Percentiles rank a stretch among this genome's conserved stretches.
Evolutionary conservation across 129 eudicot genomes (phyloP).

Genomic region (Lonicera japonica): DNA sequence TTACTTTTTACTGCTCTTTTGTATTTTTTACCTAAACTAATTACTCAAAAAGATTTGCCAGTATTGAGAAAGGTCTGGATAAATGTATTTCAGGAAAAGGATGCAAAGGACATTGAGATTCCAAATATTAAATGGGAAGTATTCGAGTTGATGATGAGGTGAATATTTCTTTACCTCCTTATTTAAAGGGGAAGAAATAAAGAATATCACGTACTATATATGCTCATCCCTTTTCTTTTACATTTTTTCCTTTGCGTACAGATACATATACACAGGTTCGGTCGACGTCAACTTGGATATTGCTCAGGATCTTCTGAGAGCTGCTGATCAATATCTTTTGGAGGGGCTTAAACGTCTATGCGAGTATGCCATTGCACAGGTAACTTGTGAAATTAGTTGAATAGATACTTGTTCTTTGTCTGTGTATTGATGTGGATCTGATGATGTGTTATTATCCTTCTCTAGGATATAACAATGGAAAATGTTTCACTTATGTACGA

Average conservation of each 20-base stretch:
- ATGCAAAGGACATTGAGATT: slow-evolving; percentile 75
- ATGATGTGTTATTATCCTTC: slow-evolving; percentile 3
- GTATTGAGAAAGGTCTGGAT: slow-evolving; percentile 1
- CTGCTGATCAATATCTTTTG: slow-evolving; percentile 79
- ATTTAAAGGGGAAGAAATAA: not conserved
- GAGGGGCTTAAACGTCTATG: slow-evolving; percentile 87
- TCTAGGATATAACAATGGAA: slow-evolving; percentile 61
- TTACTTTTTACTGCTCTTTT: not conserved
- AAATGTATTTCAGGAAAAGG: slow-evolving; percentile 60
- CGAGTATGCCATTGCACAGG: slow-evolving; percentile 76
- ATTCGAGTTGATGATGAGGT: slow-evolving; percentile 97
- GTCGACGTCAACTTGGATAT: slow-evolving; percentile 57
- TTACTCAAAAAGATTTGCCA: not conserved
- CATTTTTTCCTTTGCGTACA: too few relatives aligned
- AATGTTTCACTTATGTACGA: slow-evolving; percentile 74
- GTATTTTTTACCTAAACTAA: too few relatives aligned
- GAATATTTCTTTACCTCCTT: not conserved
- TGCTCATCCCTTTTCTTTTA: not conserved
- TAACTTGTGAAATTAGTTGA: slow-evolving; percentile 14
- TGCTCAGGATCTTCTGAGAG: slow-evolving; percentile 78
- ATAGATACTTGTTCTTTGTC: not conserved
- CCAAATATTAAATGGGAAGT: slow-evolving; percentile 87
- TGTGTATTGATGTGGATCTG: not conserved
- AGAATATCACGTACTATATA: not conserved
- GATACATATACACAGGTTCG: slow-evolving; percentile 85